Evolutionary conservation across 768 basidiomycete genomes (phyloP), one percentile per base, ranked within the genome.

Genomic region (Rubroboletus satanas): DNA sequence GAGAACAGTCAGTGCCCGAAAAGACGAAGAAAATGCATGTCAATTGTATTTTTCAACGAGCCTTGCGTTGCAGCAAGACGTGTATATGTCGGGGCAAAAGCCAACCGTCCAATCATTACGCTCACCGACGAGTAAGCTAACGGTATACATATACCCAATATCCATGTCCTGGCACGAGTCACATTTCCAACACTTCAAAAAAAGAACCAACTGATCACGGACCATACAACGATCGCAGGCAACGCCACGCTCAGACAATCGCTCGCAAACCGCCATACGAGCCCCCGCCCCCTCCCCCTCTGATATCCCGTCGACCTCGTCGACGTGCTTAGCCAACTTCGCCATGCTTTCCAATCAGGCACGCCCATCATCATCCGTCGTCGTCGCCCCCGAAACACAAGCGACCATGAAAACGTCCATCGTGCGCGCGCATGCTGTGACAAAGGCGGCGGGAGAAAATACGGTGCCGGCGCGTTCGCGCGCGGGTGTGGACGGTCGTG

Each of bases 361-460:
- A 76, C 52, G 6, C 71, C 67, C 14, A 86, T 18, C 17, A 77
- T 74, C 55, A 88, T 63, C n/a, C 81, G 78, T 56, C 84, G 75
- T 17, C 81, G 73, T 29, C 81, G 75, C 1, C 83, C 83, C 28
- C 74, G 65, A 51, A 85, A 74, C 23, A 76, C 74, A 62, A 87
- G 87, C 17, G 79, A 74, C 75, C 79, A 81, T 18, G 78, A 81
- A 38, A 71, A 66, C 66, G 73, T 70, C 43, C 43, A 65, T 63
- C 52, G 57, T 57, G 28, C 29, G n/a, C 60, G 63, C 18, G 54
- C 45, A 26, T 65, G 57, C 44, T 66, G 71, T 21, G 62, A 58
- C 9, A 53, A 55, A 36, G 75, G 75, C 14, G 73, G 73, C 4
- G 76, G 75, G 31, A 76, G 73, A 54, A 77, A 80, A 48, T 74